These are phyloP conservation scores for Amphichorda felina DNA, from an alignment of 2,329 filamentous ascomycete species.

Conservation along the genomic window DNA sequence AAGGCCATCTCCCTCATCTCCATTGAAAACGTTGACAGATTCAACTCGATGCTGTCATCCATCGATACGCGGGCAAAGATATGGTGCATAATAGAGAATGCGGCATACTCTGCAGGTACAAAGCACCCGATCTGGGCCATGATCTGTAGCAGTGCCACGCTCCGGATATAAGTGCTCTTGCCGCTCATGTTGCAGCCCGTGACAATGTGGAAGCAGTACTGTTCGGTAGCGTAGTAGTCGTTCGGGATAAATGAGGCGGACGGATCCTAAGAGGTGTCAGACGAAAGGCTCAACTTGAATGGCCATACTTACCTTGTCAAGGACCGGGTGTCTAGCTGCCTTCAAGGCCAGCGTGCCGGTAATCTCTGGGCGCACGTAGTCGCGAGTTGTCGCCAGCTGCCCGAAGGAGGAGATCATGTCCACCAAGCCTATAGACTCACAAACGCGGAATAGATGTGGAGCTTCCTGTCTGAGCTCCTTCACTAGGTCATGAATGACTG, in stretches of 20 bases:
- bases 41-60: constrained; percentile 80
- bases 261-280: constrained; percentile 36
- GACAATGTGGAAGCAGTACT: constrained; percentile 81
- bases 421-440: constrained; percentile 73
- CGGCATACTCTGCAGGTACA: constrained; percentile 75
- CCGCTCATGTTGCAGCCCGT: constrained; percentile 98
- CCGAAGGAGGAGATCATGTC: constrained; percentile 78
- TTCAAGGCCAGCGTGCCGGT: constrained; percentile 60
- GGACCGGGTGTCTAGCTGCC: constrained; percentile 64
- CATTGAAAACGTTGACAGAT: constrained; percentile 83
- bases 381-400: constrained; percentile 52
- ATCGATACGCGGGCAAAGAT: constrained; percentile 82
- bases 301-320: constrained; percentile 44
- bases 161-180: constrained; percentile 89
- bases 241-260: constrained; percentile 64
- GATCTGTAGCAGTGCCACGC: constrained; percentile 70
- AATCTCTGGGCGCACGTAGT: constrained; percentile 55
- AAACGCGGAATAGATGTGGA: constrained; percentile 67
- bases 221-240: constrained; percentile 73
- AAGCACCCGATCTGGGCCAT: constrained; percentile 94
- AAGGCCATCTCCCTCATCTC: constrained; percentile 97
- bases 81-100: constrained; percentile 67
- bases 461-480: constrained; percentile 60
- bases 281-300: too few species aligned
- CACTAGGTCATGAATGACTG: constrained; percentile 60